phyloP scores from a whole-genome alignment of 176 grass and related monocot species.

The Avena insularis region DNA sequence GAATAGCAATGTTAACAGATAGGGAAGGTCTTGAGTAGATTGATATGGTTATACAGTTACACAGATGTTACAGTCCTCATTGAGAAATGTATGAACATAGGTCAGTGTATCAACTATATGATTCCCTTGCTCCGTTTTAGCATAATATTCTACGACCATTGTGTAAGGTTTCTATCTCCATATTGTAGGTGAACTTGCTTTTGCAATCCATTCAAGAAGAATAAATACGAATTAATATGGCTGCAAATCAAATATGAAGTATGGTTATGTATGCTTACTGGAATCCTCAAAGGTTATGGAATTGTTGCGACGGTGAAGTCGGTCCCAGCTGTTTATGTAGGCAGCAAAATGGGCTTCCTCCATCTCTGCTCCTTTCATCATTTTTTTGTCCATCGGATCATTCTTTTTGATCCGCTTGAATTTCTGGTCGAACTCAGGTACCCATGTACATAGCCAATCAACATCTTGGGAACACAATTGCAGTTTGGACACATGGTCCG shows the following conservation, averaged over 20 bases:
- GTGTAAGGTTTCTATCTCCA: constrained; percentile 19
- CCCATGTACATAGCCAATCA: not conserved
- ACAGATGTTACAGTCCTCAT: not conserved
- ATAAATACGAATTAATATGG: no score
- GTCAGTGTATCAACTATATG: constrained; percentile 5
- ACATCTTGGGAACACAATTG: not conserved
- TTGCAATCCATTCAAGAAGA: no score
- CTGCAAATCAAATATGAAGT: no score
- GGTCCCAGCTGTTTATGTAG: not conserved
- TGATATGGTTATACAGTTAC: not conserved
- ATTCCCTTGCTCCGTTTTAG: constrained; percentile 19
- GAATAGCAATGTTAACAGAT: constrained; percentile 1
- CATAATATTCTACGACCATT: constrained; percentile 18
- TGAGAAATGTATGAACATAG: constrained; percentile 14
- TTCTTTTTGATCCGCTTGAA: not conserved
- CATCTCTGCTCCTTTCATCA: not conserved
- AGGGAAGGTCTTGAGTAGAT: not conserved
- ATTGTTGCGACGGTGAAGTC: not conserved
- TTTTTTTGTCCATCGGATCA: not conserved
- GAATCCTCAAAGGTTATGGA: not conserved
- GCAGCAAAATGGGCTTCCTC: not conserved
- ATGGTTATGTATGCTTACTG: not conserved
- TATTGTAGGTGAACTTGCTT: no score
- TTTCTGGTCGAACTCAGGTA: not conserved
- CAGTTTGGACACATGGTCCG: not conserved